These are phyloP conservation scores for Tagetes erecta DNA, from an alignment of 129 eudicot genomes.

Conservation along the genomic window DNA sequence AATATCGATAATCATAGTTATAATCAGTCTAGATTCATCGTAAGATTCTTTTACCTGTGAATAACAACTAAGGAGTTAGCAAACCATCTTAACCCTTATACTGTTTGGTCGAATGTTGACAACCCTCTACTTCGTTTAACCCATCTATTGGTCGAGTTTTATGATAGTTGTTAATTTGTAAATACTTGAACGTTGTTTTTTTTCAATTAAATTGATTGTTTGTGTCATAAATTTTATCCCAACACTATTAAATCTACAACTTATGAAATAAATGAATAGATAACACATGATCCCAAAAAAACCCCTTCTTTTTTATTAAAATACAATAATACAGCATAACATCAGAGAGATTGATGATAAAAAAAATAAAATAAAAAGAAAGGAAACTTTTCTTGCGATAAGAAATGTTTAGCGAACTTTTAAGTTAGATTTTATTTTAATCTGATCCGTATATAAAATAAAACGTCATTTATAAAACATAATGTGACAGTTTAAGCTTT, in stretches of 20 bases:
- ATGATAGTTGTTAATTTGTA: too few relatives aligned
- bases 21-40: too few relatives aligned
- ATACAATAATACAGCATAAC: neutral
- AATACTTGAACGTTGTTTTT: too few relatives aligned
- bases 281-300: constrained; percentile 14
- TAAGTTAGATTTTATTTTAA: constrained; percentile 11
- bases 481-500: neutral
- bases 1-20: too few relatives aligned
- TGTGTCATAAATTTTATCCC: neutral
- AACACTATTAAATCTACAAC: neutral
- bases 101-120: too few relatives aligned
- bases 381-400: neutral
- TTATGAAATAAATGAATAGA: too few relatives aligned
- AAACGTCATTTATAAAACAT: neutral
- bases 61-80: too few relatives aligned
- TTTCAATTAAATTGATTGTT: too few relatives aligned
- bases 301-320: neutral
- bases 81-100: too few relatives aligned
- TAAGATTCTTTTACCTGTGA: too few relatives aligned
- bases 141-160: too few relatives aligned
- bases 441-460: neutral
- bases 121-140: too few relatives aligned
- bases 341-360: neutral
- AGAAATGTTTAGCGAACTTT: neutral
- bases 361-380: neutral